Evolutionary conservation across 2,329 filamentous ascomycete species (phyloP), one percentile per base, ranked within the genome.

Genomic region (Periconia digitata): DNA sequence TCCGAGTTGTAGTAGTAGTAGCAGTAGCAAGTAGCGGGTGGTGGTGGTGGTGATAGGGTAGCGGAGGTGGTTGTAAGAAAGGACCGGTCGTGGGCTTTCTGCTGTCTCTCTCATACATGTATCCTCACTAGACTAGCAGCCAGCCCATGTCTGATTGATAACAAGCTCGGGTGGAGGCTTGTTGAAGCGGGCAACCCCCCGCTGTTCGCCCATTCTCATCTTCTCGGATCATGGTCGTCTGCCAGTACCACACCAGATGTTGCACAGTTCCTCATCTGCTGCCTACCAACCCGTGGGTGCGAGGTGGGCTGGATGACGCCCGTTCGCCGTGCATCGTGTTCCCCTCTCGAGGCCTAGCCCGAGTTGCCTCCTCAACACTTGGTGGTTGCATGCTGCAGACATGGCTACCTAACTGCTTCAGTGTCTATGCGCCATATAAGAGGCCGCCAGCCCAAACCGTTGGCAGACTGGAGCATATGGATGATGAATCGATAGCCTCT

Each of bases 181-280:
- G 24, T 40, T 29, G 43, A 46, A 39, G 27, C 49, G 49, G 49
- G 44, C 43, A 20, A 17, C 40, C 36, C 40, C 20, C 44, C 49
- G 49, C 29, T 45, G 49, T 37, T 12, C 23, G 24, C n/a, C 27
- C n/a, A 10, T 4, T 6, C 27, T 32, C 27, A 7, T 10, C 27
- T 32, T 15, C n/a, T 32, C 13, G 24, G 24, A 15, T 6, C 27
- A 5, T 32, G 10, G 8, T 13, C 27, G 27, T 13, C 27, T n/a
- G n/a, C n/a, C 3, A 15, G 42, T 50, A 50, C 46, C 37, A 38
- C 51, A 32, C 37, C 42, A 41, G 35, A n/a, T n/a, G 50, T 53
- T 35, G 50, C 47, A 53, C 50, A 24, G 47, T 39, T 43, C 27
- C 17, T 8, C 21, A 10, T 32, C 27, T 32, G 27, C 27, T 32